Conservation (phyloP, 257 asterid genomes). For the Ophiorrhiza pumila region DNA sequence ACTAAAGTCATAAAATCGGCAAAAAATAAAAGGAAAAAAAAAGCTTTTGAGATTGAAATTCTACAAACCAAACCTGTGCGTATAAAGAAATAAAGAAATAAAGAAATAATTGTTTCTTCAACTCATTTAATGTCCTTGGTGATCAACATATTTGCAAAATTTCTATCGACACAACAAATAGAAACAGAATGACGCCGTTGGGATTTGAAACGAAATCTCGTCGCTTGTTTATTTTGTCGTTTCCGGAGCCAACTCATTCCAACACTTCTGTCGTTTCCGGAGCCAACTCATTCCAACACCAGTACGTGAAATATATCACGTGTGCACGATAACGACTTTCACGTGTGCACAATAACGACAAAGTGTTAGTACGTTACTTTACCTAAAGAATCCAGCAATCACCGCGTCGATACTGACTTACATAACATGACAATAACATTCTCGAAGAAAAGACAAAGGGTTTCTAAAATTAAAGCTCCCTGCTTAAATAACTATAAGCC, state of each 20-base stretch:
- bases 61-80: background rate
- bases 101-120: background rate
- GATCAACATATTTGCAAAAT: background rate
- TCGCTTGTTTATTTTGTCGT: conserved; percentile 6
- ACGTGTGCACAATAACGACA: background rate
- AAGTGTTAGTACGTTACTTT: background rate
- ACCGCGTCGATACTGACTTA: background rate
- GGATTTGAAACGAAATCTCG: background rate
- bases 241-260: background rate
- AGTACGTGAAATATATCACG: background rate
- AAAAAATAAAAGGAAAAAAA: too few species aligned
- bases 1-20: background rate
- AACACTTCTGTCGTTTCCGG: conserved; percentile 4
- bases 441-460: background rate
- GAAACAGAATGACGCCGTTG: background rate
- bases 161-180: background rate
- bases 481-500: background rate
- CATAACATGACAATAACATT: background rate
- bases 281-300: background rate
- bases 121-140: background rate
- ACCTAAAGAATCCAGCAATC: background rate
- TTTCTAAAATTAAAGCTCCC: background rate
- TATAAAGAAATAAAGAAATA: background rate
- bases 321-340: background rate
- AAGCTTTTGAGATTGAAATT: too few species aligned